Percentiles rank a stretch among this genome's conserved stretches.
Conservation (phyloP, 1,139 yeast species). For the Maudiozyma humilis region DNA sequence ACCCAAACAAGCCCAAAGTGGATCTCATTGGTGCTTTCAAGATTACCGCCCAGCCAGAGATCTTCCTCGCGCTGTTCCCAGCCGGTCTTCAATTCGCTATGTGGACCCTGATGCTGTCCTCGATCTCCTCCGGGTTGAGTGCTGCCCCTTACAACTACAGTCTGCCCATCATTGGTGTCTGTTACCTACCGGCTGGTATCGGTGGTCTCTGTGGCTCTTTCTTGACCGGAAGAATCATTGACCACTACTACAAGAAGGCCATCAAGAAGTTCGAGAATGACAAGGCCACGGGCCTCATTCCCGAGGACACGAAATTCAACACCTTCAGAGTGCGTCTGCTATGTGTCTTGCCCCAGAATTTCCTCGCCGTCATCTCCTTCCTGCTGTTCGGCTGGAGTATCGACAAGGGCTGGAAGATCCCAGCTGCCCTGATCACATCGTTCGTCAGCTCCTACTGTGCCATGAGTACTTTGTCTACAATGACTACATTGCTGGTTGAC, state of each 20-base stretch:
- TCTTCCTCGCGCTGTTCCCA: conserved; percentile 41
- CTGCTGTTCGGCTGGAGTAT: conserved; percentile 68
- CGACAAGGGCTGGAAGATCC: conserved; percentile 40
- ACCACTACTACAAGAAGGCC: conserved; percentile 35
- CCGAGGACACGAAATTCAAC: conserved; percentile 31
- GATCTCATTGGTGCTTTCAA: conserved; percentile 36
- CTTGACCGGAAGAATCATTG: conserved; percentile 41
- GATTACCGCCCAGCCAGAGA: conserved; percentile 36
- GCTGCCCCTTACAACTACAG: conserved; percentile 41
- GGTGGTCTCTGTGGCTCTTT: conserved; percentile 49
- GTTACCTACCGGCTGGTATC: conserved; percentile 53
- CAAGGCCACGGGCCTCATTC: conserved; percentile 20
- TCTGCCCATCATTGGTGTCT: conserved; percentile 51
- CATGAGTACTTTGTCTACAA: conserved; percentile 43
- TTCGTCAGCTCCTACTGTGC: conserved; percentile 48
- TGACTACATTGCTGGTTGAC: conserved; percentile 53
- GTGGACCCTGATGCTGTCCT: conserved; percentile 63
- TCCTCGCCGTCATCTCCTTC: conserved; percentile 35
- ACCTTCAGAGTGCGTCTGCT: conserved; percentile 44
- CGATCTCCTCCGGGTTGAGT: conserved; percentile 49
- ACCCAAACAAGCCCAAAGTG: conserved; percentile 30
- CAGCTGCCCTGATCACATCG: conserved; percentile 49
- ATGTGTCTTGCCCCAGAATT: conserved; percentile 34
- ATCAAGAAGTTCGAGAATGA: conserved; percentile 18
- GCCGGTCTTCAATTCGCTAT: conserved; percentile 57